phyloP scores from a whole-genome alignment of 1,139 yeast species.

The Geotrichum bryndzae region DNA sequence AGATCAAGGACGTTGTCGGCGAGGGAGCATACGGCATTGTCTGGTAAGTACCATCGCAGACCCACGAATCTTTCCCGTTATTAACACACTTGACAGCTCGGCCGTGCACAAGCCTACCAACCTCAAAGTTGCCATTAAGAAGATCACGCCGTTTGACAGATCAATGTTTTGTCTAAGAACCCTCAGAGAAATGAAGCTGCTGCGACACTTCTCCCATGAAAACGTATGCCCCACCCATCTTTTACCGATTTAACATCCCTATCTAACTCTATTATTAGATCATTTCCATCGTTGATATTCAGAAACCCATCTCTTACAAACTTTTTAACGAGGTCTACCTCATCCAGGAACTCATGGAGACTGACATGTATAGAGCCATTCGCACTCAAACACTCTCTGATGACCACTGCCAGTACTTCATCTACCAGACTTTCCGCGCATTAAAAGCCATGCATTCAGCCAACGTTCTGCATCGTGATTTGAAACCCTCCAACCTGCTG shows the following conservation, averaged over 20 bases:
- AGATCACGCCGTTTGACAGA: slow-evolving; percentile 88
- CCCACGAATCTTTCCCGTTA: slow-evolving; percentile 5
- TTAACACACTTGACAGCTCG: slow-evolving; percentile 34
- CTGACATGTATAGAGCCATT: slow-evolving; percentile 87
- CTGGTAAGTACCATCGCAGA: slow-evolving; percentile 38
- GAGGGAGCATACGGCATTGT: slow-evolving; percentile 99
- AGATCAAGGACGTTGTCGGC: slow-evolving; percentile 78
- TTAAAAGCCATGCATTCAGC: slow-evolving; percentile 87
- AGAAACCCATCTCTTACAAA: slow-evolving; percentile 73
- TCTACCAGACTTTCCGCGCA: slow-evolving; percentile 86
- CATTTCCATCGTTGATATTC: slow-evolving; percentile 83
- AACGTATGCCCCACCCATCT: slow-evolving; percentile 37
- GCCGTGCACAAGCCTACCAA: slow-evolving; percentile 85
- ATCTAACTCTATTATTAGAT: slow-evolving; percentile 36
- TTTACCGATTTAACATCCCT: not conserved
- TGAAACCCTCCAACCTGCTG: slow-evolving; percentile 83
- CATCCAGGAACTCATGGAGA: slow-evolving; percentile 93
- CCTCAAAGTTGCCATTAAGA: slow-evolving; percentile 90
- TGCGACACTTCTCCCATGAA: slow-evolving; percentile 85
- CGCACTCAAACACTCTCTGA: slow-evolving; percentile 79
- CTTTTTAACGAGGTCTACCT: slow-evolving; percentile 80
- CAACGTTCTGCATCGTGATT: slow-evolving; percentile 84
- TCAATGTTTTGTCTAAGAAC: slow-evolving; percentile 90
- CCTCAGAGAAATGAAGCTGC: slow-evolving; percentile 76
- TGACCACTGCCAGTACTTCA: slow-evolving; percentile 89